Percentiles rank a stretch among this genome's conserved stretches.
Evolutionary conservation across 176 grass and related monocot species (phyloP).

Genomic region (Microstegium vimineum): DNA sequence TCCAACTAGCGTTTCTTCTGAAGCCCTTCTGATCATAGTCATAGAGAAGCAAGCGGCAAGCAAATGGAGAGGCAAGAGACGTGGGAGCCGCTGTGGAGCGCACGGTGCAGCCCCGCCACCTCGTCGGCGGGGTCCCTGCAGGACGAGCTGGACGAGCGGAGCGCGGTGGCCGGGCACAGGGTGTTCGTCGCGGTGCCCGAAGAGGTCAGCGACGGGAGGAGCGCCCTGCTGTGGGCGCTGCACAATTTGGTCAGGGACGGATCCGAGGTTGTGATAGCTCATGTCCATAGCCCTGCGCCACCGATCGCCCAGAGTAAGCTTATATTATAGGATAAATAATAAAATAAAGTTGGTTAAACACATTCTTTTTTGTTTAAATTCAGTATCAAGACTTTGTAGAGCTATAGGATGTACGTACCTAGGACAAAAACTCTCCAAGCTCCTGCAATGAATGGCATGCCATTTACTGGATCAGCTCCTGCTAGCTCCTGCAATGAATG

Average conservation of each 20-base stretch:
- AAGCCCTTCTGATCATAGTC: not conserved
- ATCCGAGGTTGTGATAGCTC: slow-evolving; percentile 35
- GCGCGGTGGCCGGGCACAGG: not conserved
- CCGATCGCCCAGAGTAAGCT: slow-evolving; percentile 49
- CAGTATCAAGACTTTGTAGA: no score
- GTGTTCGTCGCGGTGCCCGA: slow-evolving; percentile 58
- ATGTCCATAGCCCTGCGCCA: slow-evolving; percentile 53
- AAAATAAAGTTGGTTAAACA: no score
- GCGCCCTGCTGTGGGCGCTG: slow-evolving; percentile 50
- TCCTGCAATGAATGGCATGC: no score
- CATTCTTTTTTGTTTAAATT: no score
- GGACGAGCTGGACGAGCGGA: not conserved
- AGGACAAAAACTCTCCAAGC: no score
- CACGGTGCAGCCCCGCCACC: slow-evolving; percentile 1
- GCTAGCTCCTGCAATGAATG: no score
- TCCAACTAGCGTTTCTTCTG: not conserved
- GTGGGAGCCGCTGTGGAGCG: slow-evolving; percentile 8
- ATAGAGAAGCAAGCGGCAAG: not conserved
- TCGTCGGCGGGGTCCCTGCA: not conserved
- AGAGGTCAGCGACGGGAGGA: slow-evolving; percentile 47
- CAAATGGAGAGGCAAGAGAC: not conserved
- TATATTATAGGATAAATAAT: no score
- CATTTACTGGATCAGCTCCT: not conserved
- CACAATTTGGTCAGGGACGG: slow-evolving; percentile 46
- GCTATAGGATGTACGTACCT: no score